Base-by-base conservation (phyloP, 1,139 yeast genomes). In the Dujonia santamariae region DNA sequence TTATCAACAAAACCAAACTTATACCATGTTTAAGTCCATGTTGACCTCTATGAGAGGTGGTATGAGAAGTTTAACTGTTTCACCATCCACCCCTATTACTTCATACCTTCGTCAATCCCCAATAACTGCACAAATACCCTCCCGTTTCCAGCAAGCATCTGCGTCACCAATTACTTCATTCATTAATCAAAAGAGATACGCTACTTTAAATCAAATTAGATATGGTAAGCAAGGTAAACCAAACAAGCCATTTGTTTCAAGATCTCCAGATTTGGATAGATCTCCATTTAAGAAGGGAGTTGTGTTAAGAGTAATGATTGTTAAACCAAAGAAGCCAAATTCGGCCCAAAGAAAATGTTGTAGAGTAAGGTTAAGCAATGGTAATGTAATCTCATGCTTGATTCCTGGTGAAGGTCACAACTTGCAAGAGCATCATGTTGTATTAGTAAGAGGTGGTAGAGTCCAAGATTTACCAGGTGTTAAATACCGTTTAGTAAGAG, bases 331-430 rank as follows among this genome's bases (percentile, higher is more conserved):
- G 70, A 94, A 94, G 58, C 99, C 99, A 31, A 94, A 94, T 65
- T 92, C 97, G 31, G 97, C 99, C 13, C 92, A 88, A 63, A 78
- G 99, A 64, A 94, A 94, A 61, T 96, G 95, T 37, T 88, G 95
- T 47, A 83, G 97, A 68, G 98, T 94, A 19, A 76, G 96, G 60
- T 72, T 94, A 42, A 78, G 95, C 14, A 92, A 86, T 52, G 98
- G 98, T 22, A 83, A 81, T 47, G 82, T 85, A 34, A 76, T 92
- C 14, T 82, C 95, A 35, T 96, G 97, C 3, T 88, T 90, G 58
- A 92, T 94, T 40, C 97, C 97, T 9, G 99, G 99, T 38, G 97
- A 92, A 56, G 98, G 99, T 17, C 98, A 94, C 61, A 92, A 92
- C 54, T 92, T 95, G 28, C 97, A 92, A 65, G 99, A 94, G 62